Evolutionary conservation across 2,329 filamentous ascomycete species (phyloP), one percentile per base, ranked within the genome.

Genomic region (Hymenoscyphus infarciens): DNA sequence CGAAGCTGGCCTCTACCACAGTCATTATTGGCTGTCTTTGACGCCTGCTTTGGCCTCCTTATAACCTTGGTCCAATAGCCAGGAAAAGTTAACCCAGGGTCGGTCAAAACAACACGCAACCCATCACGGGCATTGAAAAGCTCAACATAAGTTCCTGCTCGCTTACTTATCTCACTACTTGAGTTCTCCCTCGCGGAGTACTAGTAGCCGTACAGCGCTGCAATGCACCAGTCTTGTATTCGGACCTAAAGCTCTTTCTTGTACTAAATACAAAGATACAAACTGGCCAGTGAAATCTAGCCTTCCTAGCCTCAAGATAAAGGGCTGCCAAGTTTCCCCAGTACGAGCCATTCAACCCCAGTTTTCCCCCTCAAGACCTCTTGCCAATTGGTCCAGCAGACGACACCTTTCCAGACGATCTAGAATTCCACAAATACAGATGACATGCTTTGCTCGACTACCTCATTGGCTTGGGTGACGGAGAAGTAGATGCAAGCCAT

Each of bases 281-380:
- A 22, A 15, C 22, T 52, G 45, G 19, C 45, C 45, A 25, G 19
- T 52, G 10, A 52, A 13, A 22, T 52, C 45, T 25, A 22, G n/a
- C 11, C 45, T 27, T 52, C 45, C 19, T 52, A 52, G 45, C 45
- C 10, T 52, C 45, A 22, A 52, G 19, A 52, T 13, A 52, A 52
- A 52, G 45, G 19, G 19, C 45, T 52, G 45, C 45, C 45, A 52
- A 52, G 45, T 52, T 52, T 52, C 45, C 45, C 45, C 45, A 52
- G 45, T 25, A 52, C n/a, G 45, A 52, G 45, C 45, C 45, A 25
- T 1, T 52, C 45, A 52, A 52, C 45, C 45, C 45, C 45, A 19
- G 45, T 52, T 52, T 52, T 52, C 19, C 45, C 25, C 45, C 19
- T 52, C 7, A 3, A 22, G 22, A 19, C 25, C 19, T 19, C 25